These are phyloP conservation scores for Sequoia sempervirens DNA, from an alignment of 75 land plant genomes.

Conservation along the genomic window DNA sequence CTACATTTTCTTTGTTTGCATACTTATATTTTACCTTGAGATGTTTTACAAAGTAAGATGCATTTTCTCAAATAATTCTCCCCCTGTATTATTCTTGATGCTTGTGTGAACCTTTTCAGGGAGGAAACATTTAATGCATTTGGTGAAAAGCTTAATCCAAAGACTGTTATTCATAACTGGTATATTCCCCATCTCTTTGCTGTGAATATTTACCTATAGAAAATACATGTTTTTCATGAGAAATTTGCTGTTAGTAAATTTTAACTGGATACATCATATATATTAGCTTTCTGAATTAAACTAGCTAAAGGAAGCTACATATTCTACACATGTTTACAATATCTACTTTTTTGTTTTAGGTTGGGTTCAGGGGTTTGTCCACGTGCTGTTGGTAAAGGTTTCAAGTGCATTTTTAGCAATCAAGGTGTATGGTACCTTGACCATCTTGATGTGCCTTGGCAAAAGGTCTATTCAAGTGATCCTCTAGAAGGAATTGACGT, in stretches of 20 bases:
- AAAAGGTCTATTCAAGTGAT: conserved; percentile 62
- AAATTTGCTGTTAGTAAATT: background rate
- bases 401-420: conserved; percentile 83
- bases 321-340: background rate
- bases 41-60: background rate
- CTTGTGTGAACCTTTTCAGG: conserved; percentile 37
- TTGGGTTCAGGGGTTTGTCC: conserved; percentile 64
- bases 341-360: conserved; percentile 26
- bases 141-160: conserved; percentile 44
- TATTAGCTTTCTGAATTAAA: background rate
- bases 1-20: background rate
- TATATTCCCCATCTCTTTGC: conserved; percentile 19
- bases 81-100: background rate
- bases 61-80: background rate
- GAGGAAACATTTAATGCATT: conserved; percentile 87
- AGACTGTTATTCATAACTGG: conserved; percentile 92
- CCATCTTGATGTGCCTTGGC: conserved; percentile 86
- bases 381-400: conserved; percentile 75
- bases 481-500: conserved; percentile 65
- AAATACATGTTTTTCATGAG: conserved; percentile 1
- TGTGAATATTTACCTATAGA: background rate
- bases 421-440: conserved; percentile 94
- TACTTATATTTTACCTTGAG: background rate
- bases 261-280: background rate
- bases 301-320: background rate